Evolutionary conservation across 176 grass and related monocot species (phyloP), one percentile per base, ranked within the genome.

Genomic region (Cenchrus purpureus): DNA sequence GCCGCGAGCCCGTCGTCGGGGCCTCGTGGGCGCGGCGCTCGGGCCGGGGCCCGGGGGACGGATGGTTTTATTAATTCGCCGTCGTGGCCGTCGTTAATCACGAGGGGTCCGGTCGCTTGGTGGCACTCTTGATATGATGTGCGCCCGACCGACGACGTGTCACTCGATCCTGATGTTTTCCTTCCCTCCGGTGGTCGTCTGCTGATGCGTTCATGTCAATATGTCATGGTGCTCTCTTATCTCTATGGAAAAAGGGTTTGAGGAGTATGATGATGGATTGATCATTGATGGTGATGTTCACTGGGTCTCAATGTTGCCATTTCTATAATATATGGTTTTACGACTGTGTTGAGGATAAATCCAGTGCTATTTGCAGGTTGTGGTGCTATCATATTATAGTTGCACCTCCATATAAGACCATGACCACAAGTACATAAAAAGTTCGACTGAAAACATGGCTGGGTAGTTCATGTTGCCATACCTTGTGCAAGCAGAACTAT

Each of bases 61-160:
- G n/a, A 29, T 63, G 32, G 1, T 7, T 59, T 79, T 48, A 5
- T 25, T 9, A 53, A 57, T 68, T 76, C 25, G 43, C 10, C 57
- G 13, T 87, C 28, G 19, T 58, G 65, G 44, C 53, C 43, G 63
- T 82, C 86, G 72, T 70, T 70, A 62, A 82, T 87, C 79, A 70
- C 64, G 79, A 62, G 43, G 53, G 53, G 19, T 20, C 7, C 19
- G 51, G 22, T 65, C 13, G 9, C 40, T 40, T 50, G 12, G 50
- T 8, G 10, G 16, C 67, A n/a, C 13, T 42, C 16, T 16, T 16
- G 20, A 45, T 10, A 5, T 4, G 29, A 45, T 10, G 10, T 4
- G 29, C 49, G 17, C n/a, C 7, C n/a, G 37, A 40, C 45, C 44
- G 44, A 8, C 6, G 22, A 51, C n/a, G 4, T 76, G 32, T 10